These are phyloP conservation scores for Moesziomyces sp. DNA, from an alignment of 1,284 basidiomycete genomes.

Conservation along the genomic window DNA sequence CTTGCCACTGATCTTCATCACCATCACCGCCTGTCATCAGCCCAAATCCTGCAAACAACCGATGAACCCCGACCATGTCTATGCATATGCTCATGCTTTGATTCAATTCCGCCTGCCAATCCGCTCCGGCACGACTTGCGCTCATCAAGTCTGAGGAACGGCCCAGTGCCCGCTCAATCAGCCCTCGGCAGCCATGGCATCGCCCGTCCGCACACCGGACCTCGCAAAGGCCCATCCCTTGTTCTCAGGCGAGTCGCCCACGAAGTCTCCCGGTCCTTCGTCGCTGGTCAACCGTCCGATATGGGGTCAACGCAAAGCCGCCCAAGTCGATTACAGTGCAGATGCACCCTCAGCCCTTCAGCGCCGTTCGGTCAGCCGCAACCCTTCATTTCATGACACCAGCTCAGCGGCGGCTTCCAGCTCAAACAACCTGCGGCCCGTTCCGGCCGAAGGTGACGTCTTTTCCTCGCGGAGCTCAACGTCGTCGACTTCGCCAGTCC, in stretches of 20 bases:
- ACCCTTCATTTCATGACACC: slow-evolving; percentile 16
- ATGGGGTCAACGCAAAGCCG: slow-evolving; percentile 46
- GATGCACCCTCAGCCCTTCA: slow-evolving; percentile 14
- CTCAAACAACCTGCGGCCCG: slow-evolving; percentile 15
- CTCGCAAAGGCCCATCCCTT: slow-evolving; percentile 35
- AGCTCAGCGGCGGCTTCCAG: slow-evolving; percentile 10
- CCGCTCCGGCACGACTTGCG: neutral
- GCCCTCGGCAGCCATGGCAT: slow-evolving; percentile 16
- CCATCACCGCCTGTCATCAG: too few relatives aligned
- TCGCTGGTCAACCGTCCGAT: slow-evolving; percentile 47
- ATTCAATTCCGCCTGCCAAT: too few relatives aligned
- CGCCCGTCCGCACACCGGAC: slow-evolving; percentile 20
- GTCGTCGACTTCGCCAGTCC: neutral
- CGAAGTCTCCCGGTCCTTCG: slow-evolving; percentile 35
- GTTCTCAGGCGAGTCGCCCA: slow-evolving; percentile 41
- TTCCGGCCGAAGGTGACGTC: slow-evolving; percentile 25
- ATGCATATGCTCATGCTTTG: too few relatives aligned
- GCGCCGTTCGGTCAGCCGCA: slow-evolving; percentile 38
- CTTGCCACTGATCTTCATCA: too few relatives aligned
- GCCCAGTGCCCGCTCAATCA: neutral
- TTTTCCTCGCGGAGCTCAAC: slow-evolving; percentile 15
- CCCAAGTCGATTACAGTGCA: slow-evolving; percentile 31
- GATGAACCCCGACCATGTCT: too few relatives aligned
- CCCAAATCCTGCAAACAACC: too few relatives aligned
- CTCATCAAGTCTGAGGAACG: too few relatives aligned